Evolutionary conservation across 1,139 yeast genomes (phyloP), one percentile per base, ranked within the genome.

Genomic region (Suhomyces guaymorum): DNA sequence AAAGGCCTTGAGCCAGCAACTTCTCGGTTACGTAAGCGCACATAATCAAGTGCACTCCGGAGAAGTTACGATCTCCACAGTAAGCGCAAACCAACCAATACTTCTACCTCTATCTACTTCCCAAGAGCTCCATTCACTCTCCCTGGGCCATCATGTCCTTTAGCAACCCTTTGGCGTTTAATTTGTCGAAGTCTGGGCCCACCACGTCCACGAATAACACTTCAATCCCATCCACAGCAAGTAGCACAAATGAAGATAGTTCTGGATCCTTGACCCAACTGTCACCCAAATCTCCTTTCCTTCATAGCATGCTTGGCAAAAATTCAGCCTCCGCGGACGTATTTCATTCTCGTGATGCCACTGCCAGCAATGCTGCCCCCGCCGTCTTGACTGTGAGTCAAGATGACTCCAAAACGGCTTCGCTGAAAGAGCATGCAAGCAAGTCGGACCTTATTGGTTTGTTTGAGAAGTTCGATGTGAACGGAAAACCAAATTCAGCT

Each of bases 191-290:
- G 47, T 51, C 75, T 6, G 56, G 65, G 2, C 64, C 75, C n/a
- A 70, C 75, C 3, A 70, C 75, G 2, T 67, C 73, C 16, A 67
- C 73, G 10, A 46, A 49, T 15, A 66, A 65, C 39, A 54, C 66
- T 21, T 47, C 52, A n/a, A 48, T 55, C 22, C 45, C 47, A 27
- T 33, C 42, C 20, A 17, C 39, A 18, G 28, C 39, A n/a, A 32
- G 14, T 8, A 17, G 23, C 19, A 10, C 15, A 30, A 25, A 25
- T 26, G 21, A 28, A 14, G 16, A 15, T 15, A 4, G 27, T 4
- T n/a, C 33, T 8, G 21, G 22, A 7, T 24, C 34, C 24, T 17
- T 26, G 21, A 25, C 13, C 14, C 20, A 36, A 4, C n/a, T 28
- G 3, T 24, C 31, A 7, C 30, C 49, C 15, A 47, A 46, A 26